Conservation (phyloP, 345 rosid genomes). For the Sapria himalayana region DNA sequence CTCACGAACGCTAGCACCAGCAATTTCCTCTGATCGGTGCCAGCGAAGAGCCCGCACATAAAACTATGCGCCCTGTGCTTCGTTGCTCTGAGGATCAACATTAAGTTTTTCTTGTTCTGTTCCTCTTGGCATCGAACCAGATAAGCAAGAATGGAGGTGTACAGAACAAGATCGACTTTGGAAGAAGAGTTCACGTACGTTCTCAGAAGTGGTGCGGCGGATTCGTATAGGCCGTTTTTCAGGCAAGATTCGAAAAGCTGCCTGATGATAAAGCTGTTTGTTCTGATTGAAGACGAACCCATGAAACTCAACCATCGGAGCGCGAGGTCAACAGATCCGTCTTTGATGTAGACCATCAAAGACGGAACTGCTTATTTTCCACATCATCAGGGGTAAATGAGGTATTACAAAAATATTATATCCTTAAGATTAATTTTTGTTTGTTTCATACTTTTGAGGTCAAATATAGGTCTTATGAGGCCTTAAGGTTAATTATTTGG, state of each 20-base stretch:
- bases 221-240: slow-evolving; percentile 66
- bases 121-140: slow-evolving; percentile 82
- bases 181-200: slow-evolving; percentile 65
- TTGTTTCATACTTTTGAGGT: too few relatives aligned
- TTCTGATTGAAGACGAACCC: slow-evolving; percentile 84
- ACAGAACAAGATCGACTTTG: slow-evolving; percentile 81
- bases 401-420: too few relatives aligned
- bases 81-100: slow-evolving; percentile 69
- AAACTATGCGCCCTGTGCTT: slow-evolving; percentile 68
- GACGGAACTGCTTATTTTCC: too few relatives aligned
- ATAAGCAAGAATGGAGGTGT: slow-evolving; percentile 87
- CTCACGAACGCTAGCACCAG: slow-evolving; percentile 71
- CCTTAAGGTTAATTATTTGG: too few relatives aligned
- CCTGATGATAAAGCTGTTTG: slow-evolving; percentile 76
- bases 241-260: slow-evolving; percentile 91
- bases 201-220: slow-evolving; percentile 83
- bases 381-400: too few relatives aligned
- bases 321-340: slow-evolving; percentile 79
- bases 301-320: slow-evolving; percentile 85
- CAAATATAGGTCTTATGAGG: too few relatives aligned
- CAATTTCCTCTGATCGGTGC: slow-evolving; percentile 82
- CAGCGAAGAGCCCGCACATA: slow-evolving; percentile 84
- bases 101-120: slow-evolving; percentile 66
- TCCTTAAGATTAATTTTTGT: too few relatives aligned
- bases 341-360: slow-evolving; percentile 83